Evolutionary conservation across 257 asterid species (phyloP), one percentile per base, ranked within the genome.

Genomic region (Oldenlandia corymbosa): DNA sequence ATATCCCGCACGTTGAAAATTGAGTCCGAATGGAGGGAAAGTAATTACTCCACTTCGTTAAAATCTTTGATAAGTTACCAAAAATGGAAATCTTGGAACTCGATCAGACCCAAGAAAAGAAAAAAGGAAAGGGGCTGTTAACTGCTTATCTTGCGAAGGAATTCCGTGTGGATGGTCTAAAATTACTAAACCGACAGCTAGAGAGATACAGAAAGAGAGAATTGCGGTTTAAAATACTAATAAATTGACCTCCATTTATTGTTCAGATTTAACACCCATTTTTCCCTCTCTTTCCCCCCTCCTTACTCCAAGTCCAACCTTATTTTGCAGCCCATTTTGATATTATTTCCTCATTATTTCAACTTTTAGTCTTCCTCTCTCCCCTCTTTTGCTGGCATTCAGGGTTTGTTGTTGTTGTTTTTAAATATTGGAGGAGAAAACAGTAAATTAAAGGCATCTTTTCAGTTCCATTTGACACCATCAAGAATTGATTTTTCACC

Each of bases 281-380:
- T 46, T 66, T 67, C 71, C 71, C 71, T 67, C 71, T 45, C 71
- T 57, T 67, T 67, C 65, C 63, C 39, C 30, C 58, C 27, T 23
- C 18, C 27, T 20, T 45, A 21, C 58, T 45, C 39, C 68, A 49
- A 36, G 34, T 31, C 27, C n/a, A n/a, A n/a, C n/a, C n/a, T n/a
- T n/a, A n/a, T n/a, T n/a, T n/a, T n/a, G n/a, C n/a, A n/a, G n/a
- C n/a, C n/a, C n/a, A n/a, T n/a, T n/a, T n/a, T n/a, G n/a, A n/a
- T 48, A 27, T 50, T 2, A 34, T 34, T 12, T 63, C 16, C 9
- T 12, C 10, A 23, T 64, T 48, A 32, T n/a, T 48, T 50, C 63
- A n/a, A n/a, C n/a, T 16, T 42, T 54, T 61, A 32, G 21, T 49
- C 59, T 20, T 28, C 17, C 18, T 45, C 17, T 9, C 18, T 54